Conservation (phyloP, 306 rosid genomes). For the Begonia fuchsioides region DNA sequence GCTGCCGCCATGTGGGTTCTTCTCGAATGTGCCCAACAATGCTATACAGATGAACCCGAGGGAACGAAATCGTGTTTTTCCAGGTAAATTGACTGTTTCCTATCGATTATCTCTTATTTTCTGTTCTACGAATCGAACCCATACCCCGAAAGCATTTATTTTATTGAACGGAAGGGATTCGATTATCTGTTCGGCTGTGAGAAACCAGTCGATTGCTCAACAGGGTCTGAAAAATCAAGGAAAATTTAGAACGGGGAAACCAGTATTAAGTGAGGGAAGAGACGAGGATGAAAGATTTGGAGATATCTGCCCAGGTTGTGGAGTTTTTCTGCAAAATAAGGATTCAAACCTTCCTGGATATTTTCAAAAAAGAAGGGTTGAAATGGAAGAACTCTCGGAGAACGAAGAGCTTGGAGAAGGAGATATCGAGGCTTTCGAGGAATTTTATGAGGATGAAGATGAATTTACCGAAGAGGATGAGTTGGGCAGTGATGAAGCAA, state of each 20-base stretch:
- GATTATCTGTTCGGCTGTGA: slow-evolving; percentile 25
- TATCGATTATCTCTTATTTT: slow-evolving; percentile 8
- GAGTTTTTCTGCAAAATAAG: slow-evolving; percentile 78
- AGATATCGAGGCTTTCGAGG: slow-evolving; percentile 16
- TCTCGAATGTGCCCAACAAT: slow-evolving; percentile 8
- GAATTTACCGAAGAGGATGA: slow-evolving; percentile 5
- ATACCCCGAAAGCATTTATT: slow-evolving; percentile 2
- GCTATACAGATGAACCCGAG: slow-evolving; percentile 11
- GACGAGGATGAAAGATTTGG: slow-evolving; percentile 74
- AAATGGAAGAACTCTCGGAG: slow-evolving; percentile 15
- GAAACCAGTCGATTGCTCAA: slow-evolving; percentile 15
- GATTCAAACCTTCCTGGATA: slow-evolving; percentile 63
- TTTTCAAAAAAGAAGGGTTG: slow-evolving; percentile 33
- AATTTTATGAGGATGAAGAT: slow-evolving; percentile 5
- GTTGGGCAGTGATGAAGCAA: slow-evolving; percentile 25
- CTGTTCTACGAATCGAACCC: slow-evolving; percentile 1
- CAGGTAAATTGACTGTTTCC: slow-evolving; percentile 24
- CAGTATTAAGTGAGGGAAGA: slow-evolving; percentile 78
- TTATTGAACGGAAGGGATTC: slow-evolving; percentile 12
- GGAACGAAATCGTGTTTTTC: slow-evolving; percentile 7
- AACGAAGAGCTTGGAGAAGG: slow-evolving; percentile 19
- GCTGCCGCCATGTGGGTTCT: too few relatives aligned
- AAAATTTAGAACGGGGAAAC: slow-evolving; percentile 17
- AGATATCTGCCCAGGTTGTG: slow-evolving; percentile 92
- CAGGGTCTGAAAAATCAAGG: slow-evolving; percentile 15